A percentile compares a stretch with the other conserved stretches of the same genome.
Conservation (phyloP, 192 early-diverging fungal genomes). For the Geranomyces michiganensis region DNA sequence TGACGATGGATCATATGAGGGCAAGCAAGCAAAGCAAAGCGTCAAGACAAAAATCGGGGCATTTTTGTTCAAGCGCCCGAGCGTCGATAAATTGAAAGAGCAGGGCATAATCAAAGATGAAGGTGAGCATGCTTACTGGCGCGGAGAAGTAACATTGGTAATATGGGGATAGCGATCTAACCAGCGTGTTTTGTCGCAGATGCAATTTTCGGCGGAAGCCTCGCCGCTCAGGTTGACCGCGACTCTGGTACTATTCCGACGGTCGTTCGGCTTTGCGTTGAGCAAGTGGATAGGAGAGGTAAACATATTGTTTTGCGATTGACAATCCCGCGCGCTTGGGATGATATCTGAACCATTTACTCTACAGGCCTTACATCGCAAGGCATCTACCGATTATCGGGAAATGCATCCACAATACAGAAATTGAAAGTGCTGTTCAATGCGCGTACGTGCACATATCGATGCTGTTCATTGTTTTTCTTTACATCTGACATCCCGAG, state of each 20-base stretch:
- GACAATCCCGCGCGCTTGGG: not conserved
- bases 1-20: constrained; percentile 18
- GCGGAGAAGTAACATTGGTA: no score
- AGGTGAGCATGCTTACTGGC: constrained; percentile 6
- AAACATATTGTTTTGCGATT: not conserved
- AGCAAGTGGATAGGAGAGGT: constrained; percentile 47
- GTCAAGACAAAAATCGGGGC: constrained; percentile 43
- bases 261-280: constrained; percentile 47
- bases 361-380: constrained; percentile 43
- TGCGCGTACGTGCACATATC: constrained; percentile 21
- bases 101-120: constrained; percentile 34
- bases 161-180: not conserved
- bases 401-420: constrained; percentile 48
- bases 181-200: constrained; percentile 13
- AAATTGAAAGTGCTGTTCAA: constrained; percentile 47
- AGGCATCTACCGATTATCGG: constrained; percentile 61
- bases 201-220: constrained; percentile 46
- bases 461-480: not conserved
- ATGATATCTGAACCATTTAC: not conserved
- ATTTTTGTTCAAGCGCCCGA: constrained; percentile 44
- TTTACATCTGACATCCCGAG: not conserved
- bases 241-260: constrained; percentile 36
- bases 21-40: constrained; percentile 31
- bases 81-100: constrained; percentile 41
- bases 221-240: constrained; percentile 42